Conservation (phyloP, 331 rosid genomes). For the Pyracantha coccinea region DNA sequence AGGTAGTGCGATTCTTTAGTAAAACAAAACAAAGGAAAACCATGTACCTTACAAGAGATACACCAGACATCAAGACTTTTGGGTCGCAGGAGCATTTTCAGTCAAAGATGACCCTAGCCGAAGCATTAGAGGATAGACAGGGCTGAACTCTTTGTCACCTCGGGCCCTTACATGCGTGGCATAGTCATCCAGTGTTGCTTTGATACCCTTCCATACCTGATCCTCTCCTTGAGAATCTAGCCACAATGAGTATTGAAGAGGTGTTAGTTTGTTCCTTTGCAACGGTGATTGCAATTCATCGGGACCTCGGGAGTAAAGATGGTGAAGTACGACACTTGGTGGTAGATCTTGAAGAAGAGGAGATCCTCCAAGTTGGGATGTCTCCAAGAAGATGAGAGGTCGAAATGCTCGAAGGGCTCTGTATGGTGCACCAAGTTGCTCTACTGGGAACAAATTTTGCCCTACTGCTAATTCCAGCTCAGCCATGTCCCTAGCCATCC, state of each 20-base stretch:
- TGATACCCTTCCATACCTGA: conserved; percentile 94
- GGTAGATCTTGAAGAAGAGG: conserved; percentile 96
- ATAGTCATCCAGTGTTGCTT: conserved; percentile 89
- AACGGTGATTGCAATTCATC: conserved; percentile 85
- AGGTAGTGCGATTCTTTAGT: not conserved
- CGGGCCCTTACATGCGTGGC: conserved; percentile 73
- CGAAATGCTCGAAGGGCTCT: conserved; percentile 91
- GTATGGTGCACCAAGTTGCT: conserved; percentile 93
- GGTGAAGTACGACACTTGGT: conserved; percentile 76
- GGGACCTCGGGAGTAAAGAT: conserved; percentile 87
- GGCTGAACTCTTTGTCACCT: conserved; percentile 90
- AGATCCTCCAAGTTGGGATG: conserved; percentile 82
- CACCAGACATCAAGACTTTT: conserved; percentile 33
- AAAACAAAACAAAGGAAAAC: not conserved
- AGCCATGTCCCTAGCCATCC: conserved; percentile 99
- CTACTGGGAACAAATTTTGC: conserved; percentile 88
- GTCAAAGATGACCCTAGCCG: conserved; percentile 73
- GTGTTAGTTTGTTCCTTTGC: conserved; percentile 83
- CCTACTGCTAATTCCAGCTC: conserved; percentile 95
- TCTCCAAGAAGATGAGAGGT: conserved; percentile 96
- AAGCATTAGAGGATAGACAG: conserved; percentile 92
- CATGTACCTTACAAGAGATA: conserved; percentile 15
- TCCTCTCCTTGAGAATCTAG: conserved; percentile 97
- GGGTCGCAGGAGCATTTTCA: conserved; percentile 33
- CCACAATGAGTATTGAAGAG: conserved; percentile 87